These are phyloP conservation scores for Fagopyrum esculentum DNA, from an alignment of 148 eudicot genomes.

Conservation along the genomic window DNA sequence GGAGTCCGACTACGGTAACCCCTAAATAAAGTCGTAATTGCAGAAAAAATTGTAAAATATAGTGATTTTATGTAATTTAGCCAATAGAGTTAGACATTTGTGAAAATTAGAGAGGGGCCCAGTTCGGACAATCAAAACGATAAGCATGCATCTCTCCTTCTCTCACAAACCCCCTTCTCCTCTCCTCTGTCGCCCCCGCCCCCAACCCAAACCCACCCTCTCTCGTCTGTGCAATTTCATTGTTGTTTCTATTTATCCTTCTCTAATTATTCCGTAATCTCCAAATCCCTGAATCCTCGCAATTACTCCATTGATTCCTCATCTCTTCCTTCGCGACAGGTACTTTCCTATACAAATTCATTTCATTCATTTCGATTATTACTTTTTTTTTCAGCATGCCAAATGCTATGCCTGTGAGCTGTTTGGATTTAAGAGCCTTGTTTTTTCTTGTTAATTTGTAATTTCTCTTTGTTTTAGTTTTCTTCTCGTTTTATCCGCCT, in stretches of 20 bases:
- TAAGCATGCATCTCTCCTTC: neutral
- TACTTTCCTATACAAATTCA: neutral
- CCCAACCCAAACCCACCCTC: conserved; percentile 9
- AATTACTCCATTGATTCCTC: conserved; percentile 10
- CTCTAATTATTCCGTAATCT: neutral
- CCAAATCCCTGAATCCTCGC: neutral
- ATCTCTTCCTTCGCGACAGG: neutral
- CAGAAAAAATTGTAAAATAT: no score
- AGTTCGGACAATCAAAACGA: conserved; percentile 1
- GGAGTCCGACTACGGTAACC: no score
- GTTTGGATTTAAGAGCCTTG: neutral
- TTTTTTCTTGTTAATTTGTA: neutral
- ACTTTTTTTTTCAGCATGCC: neutral
- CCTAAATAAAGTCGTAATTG: no score
- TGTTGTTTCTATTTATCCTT: neutral
- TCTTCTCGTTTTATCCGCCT: neutral
- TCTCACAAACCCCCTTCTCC: neutral
- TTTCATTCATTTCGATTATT: neutral
- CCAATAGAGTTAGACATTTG: no score
- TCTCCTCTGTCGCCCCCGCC: neutral
- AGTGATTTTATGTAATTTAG: neutral
- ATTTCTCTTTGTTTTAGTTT: neutral
- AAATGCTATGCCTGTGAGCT: neutral
- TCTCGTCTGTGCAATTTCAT: neutral
- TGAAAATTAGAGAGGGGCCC: neutral